Conservation (phyloP, 1,139 yeast genomes). For the Debaryomycetaceae sp. region DNA sequence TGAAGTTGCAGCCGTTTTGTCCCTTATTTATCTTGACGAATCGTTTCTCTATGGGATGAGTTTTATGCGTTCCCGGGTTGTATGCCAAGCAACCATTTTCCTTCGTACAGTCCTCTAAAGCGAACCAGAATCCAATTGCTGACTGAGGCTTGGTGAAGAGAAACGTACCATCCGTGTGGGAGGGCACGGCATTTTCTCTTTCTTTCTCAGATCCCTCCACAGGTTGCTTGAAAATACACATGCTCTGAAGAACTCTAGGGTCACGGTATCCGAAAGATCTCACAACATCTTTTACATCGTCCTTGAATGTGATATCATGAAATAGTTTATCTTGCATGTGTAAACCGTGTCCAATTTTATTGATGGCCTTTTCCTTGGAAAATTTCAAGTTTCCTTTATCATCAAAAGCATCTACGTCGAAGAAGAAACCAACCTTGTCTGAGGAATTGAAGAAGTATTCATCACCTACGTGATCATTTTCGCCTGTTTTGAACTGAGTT, state of each 20-base stretch:
- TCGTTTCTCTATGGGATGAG: conserved; percentile 55
- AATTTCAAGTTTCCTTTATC: conserved; percentile 37
- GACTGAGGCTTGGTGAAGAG: conserved; percentile 68
- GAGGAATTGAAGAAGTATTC: conserved; percentile 67
- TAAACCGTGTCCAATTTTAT: conserved; percentile 78
- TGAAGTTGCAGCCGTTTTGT: conserved; percentile 51
- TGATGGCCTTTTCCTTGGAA: conserved; percentile 58
- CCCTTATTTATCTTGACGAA: conserved; percentile 55
- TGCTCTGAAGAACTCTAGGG: conserved; percentile 73
- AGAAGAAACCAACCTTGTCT: conserved; percentile 66
- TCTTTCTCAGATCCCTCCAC: conserved; percentile 18
- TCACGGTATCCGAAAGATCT: conserved; percentile 51
- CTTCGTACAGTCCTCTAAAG: conserved; percentile 68
- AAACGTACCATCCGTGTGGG: conserved; percentile 77
- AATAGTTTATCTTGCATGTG: conserved; percentile 55
- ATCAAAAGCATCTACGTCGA: conserved; percentile 70
- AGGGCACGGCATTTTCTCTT: conserved; percentile 68
- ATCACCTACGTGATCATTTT: conserved; percentile 69
- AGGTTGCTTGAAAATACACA: conserved; percentile 81
- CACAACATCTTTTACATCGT: conserved; percentile 51
- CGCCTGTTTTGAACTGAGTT: conserved; percentile 68
- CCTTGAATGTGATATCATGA: conserved; percentile 47
- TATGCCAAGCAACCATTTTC: conserved; percentile 70
- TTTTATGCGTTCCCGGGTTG: conserved; percentile 72
- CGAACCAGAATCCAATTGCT: conserved; percentile 82